Evolutionary conservation across 768 basidiomycete species (phyloP), one percentile per base, ranked within the genome.

Genomic region (Lentinus tigrinus): DNA sequence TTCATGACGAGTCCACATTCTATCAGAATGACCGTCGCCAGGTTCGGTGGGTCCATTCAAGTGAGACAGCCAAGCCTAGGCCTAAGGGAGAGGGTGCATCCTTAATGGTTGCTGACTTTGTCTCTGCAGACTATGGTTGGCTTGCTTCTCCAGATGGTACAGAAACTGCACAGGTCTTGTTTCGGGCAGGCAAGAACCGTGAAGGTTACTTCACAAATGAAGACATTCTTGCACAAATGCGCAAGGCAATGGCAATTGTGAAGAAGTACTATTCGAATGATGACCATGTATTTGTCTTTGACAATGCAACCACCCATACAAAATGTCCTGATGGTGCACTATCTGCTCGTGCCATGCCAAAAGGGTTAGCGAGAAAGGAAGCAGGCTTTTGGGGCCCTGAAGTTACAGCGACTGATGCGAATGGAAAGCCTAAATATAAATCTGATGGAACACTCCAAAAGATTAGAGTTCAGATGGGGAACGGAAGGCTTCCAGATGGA

Each of bases 1-100:
- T 31, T 1, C 77, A 78, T 56, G 70, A 77, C 54, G 71, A 78
- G 55, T 77, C 74, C 17, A 77, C 72, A 3, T 77, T 77, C 58
- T 75, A 73, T 57, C 68, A 65, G 23, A 67, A 74, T 61, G 74
- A 78, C 51, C 66, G 62, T 3, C 39, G 63, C 14, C 8, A 7
- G 17, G 40, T 47, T 0, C 11, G 58, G 3, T 77, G 74, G 74
- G 54, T 62, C 3, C 67, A 69, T 36, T 27, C 44, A 7, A 17
- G 40, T 1, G 40, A 14, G 17, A 42, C 14, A 17, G 17, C 73
- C 8, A 57, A 54, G 2, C 68, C 75, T 13, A 51, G 64, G 13
- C 59, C 52, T 27, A 77, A 78, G 52, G 77, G 75, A 1, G 70
- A 77, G 43, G 77, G 74, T 0, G 39, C 52, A 13, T 76, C 75